phyloP scores from a whole-genome alignment of 768 basidiomycete genomes.

The Dictyophora rubrovolvata region DNA sequence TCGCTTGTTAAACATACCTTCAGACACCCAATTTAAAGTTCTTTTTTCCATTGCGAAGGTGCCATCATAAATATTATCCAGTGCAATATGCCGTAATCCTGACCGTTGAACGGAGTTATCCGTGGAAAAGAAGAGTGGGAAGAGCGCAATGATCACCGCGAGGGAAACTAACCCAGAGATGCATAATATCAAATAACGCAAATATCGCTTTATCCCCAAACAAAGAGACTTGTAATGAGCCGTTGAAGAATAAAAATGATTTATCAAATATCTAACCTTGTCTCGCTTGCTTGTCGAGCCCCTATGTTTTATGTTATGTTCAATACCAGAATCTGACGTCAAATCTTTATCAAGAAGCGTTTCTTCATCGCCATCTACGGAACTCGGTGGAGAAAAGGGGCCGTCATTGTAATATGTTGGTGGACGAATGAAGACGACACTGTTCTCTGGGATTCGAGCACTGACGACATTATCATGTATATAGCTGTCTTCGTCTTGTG shows the following conservation, averaged over 20 bases:
- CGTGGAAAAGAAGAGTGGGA: constrained; percentile 67
- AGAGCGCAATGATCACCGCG: constrained; percentile 61
- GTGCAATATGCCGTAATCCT: constrained; percentile 58
- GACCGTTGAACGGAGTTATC: constrained; percentile 33
- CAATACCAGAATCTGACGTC: constrained; percentile 5
- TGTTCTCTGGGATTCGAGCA: constrained; percentile 7
- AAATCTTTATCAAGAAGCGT: constrained; percentile 37
- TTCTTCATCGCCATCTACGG: constrained; percentile 55
- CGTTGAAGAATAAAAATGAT: neutral
- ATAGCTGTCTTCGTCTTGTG: constrained; percentile 16
- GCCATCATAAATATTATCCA: constrained; percentile 91
- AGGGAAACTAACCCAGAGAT: constrained; percentile 50
- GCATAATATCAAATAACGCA: constrained; percentile 52
- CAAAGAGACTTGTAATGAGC: constrained; percentile 23
- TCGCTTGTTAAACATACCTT: constrained; percentile 46
- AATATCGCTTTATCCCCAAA: neutral
- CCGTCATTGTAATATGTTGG: constrained; percentile 63
- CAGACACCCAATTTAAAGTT: constrained; percentile 75
- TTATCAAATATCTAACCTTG: neutral
- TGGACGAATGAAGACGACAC: constrained; percentile 18
- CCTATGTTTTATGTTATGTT: neutral
- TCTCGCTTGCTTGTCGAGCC: neutral
- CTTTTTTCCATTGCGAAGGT: constrained; percentile 52
- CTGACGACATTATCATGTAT: constrained; percentile 12
- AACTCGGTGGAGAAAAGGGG: constrained; percentile 67